phyloP scores from a whole-genome alignment of 1,284 basidiomycete genomes.

The Melampsora allii-populina region DNA sequence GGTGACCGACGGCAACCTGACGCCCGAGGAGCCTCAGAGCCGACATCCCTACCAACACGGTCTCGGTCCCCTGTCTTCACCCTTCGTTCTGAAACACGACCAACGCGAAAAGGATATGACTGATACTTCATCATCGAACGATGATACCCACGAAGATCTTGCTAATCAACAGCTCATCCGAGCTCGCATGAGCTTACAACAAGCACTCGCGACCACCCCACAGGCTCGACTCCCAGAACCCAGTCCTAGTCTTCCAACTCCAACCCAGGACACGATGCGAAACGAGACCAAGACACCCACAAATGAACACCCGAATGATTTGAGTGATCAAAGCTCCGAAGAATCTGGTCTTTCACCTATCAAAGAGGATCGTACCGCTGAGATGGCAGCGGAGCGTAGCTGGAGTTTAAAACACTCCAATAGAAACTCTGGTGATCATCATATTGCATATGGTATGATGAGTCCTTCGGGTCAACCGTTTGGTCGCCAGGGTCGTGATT shows the following conservation, averaged over 20 bases:
- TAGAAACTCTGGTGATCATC: too few species aligned
- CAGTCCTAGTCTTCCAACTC: neutral
- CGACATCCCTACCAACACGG: too few species aligned
- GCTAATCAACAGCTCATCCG: slow-evolving; percentile 7
- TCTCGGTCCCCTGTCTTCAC: neutral
- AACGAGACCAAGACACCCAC: slow-evolving; percentile 11
- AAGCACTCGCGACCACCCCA: slow-evolving; percentile 31
- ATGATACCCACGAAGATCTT: neutral
- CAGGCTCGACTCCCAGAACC: slow-evolving; percentile 19
- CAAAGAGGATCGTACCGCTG: slow-evolving; percentile 40
- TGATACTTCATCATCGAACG: slow-evolving; percentile 1
- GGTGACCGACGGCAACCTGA: too few species aligned
- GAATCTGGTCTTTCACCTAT: slow-evolving; percentile 36
- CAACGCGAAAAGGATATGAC: neutral
- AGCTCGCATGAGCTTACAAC: slow-evolving; percentile 25
- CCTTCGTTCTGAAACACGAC: neutral
- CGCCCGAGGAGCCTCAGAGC: too few species aligned
- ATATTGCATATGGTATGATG: too few species aligned
- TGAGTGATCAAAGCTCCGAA: slow-evolving; percentile 7
- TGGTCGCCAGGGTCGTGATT: too few species aligned
- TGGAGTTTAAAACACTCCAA: slow-evolving; percentile 8
- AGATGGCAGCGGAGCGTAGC: slow-evolving; percentile 37
- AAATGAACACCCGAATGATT: neutral
- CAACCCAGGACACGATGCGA: neutral
- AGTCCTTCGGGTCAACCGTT: too few species aligned